Evolutionary conservation across 2,329 filamentous ascomycete species (phyloP).

Genomic region (Thermothelomyces thermophilus): DNA sequence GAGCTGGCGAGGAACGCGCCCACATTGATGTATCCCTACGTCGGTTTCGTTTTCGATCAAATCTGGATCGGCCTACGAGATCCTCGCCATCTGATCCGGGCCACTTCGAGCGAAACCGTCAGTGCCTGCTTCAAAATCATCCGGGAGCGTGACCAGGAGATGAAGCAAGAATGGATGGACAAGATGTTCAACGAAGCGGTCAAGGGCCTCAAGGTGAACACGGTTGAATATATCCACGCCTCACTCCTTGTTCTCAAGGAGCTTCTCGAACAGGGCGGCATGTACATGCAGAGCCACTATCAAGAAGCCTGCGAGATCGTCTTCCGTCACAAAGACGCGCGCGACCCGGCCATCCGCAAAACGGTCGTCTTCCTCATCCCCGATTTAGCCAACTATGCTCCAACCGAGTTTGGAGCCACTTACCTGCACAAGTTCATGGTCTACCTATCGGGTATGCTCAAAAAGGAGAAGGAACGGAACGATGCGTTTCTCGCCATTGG

Average conservation of each 20-base stretch:
- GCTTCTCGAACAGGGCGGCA: conserved; percentile 86
- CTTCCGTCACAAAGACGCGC: conserved; percentile 85
- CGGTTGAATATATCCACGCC: conserved; percentile 86
- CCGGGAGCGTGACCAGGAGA: conserved; percentile 79
- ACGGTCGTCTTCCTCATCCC: conserved; percentile 90
- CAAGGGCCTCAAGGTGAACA: conserved; percentile 69
- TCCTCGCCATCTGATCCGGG: conserved; percentile 81
- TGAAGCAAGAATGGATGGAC: conserved; percentile 81
- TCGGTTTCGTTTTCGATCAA: conserved; percentile 89
- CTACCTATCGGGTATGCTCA: conserved; percentile 86
- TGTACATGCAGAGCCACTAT: conserved; percentile 98
- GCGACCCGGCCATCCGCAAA: conserved; percentile 77
- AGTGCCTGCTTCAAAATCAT: conserved; percentile 96
- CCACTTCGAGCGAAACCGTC: conserved; percentile 86
- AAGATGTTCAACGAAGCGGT: conserved; percentile 86
- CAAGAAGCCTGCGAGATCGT: conserved; percentile 89
- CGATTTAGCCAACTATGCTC: conserved; percentile 85
- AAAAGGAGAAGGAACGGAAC: conserved; percentile 90
- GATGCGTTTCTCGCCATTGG: conserved; percentile 94
- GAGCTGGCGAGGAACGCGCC: conserved; percentile 90
- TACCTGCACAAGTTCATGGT: conserved; percentile 97
- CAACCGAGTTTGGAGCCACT: conserved; percentile 76
- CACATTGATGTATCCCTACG: conserved; percentile 91
- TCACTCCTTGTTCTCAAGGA: conserved; percentile 90
- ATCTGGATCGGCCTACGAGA: conserved; percentile 94